phyloP scores from a whole-genome alignment of 805 yeast species.

The Kodamaea laetipori region DNA sequence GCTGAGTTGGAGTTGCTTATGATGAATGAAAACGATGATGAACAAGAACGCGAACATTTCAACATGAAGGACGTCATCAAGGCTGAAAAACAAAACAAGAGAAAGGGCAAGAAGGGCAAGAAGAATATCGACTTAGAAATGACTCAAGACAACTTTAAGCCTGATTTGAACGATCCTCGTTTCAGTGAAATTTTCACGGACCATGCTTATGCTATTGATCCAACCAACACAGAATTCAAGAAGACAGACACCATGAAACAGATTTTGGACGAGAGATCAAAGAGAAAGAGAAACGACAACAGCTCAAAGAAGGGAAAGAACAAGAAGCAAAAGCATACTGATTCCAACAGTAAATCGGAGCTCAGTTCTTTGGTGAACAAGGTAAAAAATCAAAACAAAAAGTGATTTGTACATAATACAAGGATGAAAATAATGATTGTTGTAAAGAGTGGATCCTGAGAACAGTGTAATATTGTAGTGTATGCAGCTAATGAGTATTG shows the following conservation, averaged over 20 bases:
- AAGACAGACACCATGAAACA: constrained; percentile 85
- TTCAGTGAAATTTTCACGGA: constrained; percentile 80
- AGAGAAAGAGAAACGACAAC: constrained; percentile 37
- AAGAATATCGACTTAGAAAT: constrained; percentile 54
- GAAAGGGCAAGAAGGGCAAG: constrained; percentile 47
- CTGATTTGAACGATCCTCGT: constrained; percentile 81
- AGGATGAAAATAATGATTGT: no score
- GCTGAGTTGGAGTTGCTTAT: constrained; percentile 78
- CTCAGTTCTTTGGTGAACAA: constrained; percentile 48
- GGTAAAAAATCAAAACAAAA: constrained; percentile 44
- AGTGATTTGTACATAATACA: constrained; percentile 16
- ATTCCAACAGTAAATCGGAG: constrained; percentile 11
- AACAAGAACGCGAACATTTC: constrained; percentile 61
- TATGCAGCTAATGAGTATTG: no score
- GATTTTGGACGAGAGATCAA: constrained; percentile 73
- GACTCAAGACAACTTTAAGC: constrained; percentile 52
- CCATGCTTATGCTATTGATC: constrained; percentile 93
- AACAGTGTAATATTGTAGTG: no score
- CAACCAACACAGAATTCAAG: constrained; percentile 87
- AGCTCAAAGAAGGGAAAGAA: constrained; percentile 17
- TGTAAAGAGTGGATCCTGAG: no score
- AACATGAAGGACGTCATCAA: constrained; percentile 75
- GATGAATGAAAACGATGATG: constrained; percentile 53
- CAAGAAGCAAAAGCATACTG: constrained; percentile 20
- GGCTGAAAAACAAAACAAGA: constrained; percentile 65